Evolutionary conservation across 805 yeast species (phyloP), one percentile per base, ranked within the genome.

Genomic region (Suhomyces tanzawaensis): DNA sequence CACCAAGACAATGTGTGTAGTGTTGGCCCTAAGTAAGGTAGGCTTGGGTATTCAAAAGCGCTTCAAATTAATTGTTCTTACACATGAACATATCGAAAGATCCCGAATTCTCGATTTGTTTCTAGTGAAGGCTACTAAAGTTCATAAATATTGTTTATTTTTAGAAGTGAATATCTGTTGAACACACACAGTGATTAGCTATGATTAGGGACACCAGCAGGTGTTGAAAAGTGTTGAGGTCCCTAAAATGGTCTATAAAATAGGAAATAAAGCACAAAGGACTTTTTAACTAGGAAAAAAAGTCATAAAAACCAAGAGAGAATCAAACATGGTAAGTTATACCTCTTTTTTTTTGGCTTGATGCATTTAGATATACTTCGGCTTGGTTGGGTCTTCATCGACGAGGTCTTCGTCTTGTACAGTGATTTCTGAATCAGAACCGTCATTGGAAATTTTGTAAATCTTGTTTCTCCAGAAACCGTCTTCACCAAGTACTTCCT

Each of bases 391-490:
- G n/a, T n/a, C n/a, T 7, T 13, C 30, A 13, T 13, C 35, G 12
- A 24, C 13, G 14, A n/a, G 6, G 6, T 24, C 30, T 25, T 27
- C 28, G 11, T 27, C 32, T 11, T 37, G 34, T 7, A 35, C 39
- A 14, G 19, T 28, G 16, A 35, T 14, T 11, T 38, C 41, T n/a
- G 25, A 18, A 19, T 35, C 33, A 3, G 47, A 33, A 16, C 45
- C 41, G 21, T 46, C 47, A 25, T 44, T 41, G 15, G 46, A 29
- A 24, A 76, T 62, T 46, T 66, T 68, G 52, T 64, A 64, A 50
- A 81, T 69, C 52, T 74, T 69, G 44, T 75, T 79, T 63, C 80
- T 78, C 86, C 87, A 82, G 69, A 80, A 82, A 0, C 87, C 87
- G 56, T 82, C 88, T 8, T 66, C 71, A 22, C 82, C 84, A 42